Evolutionary conservation across 2,329 filamentous ascomycete species (phyloP).

Genomic region (Aspergillus floridensis): DNA sequence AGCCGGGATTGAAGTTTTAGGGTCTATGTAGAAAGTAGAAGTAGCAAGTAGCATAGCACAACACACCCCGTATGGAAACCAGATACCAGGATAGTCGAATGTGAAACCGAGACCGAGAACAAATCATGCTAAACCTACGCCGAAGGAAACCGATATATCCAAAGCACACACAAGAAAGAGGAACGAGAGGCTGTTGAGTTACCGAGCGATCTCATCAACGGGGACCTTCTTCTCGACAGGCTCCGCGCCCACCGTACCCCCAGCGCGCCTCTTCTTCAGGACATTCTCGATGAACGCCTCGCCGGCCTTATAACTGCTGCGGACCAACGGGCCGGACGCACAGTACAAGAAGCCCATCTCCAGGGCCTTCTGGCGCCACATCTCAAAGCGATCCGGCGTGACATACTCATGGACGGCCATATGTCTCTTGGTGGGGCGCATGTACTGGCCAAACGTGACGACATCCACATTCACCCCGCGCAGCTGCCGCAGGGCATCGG

Average conservation of each 20-base stretch:
- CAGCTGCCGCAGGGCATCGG: constrained; percentile 74
- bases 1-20: not conserved
- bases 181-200: constrained; percentile 6
- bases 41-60: not conserved
- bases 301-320: constrained; percentile 95
- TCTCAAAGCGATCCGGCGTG: constrained; percentile 84
- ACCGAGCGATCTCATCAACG: constrained; percentile 29
- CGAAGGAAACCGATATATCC: constrained; percentile 1
- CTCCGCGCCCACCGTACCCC: constrained; percentile 27
- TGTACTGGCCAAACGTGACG: constrained; percentile 99
- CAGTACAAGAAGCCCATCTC: constrained; percentile 97
- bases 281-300: constrained; percentile 99
- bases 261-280: constrained; percentile 67
- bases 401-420: constrained; percentile 97
- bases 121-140: constrained; percentile 13
- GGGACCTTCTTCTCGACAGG: constrained; percentile 26
- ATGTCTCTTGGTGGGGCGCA: constrained; percentile 96
- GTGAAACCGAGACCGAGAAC: not conserved
- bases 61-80: not conserved
- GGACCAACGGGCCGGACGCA: constrained; percentile 85
- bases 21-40: not conserved
- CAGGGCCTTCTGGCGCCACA: constrained; percentile 84
- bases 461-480: constrained; percentile 82
- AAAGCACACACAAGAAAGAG: not conserved
- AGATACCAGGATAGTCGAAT: not conserved